A percentile compares a stretch with the other conserved stretches of the same genome.
Conservation (phyloP, 2,329 filamentous ascomycete genomes). For the Aschersonia sp. region DNA sequence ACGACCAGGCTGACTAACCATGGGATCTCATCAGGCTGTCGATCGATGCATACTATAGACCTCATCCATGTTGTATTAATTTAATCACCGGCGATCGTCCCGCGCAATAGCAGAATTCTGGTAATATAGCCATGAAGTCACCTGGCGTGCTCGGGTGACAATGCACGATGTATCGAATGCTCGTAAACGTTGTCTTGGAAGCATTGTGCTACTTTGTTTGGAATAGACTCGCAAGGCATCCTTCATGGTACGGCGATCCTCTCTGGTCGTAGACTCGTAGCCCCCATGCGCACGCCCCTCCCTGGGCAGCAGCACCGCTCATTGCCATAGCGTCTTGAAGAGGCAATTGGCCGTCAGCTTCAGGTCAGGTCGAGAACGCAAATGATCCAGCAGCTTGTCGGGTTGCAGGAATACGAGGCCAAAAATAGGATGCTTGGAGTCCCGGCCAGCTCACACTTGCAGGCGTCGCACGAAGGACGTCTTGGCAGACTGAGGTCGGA, state of each 20-base stretch:
- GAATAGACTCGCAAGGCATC: neutral
- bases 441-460: neutral
- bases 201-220: neutral
- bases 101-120: neutral
- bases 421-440: constrained; percentile 2
- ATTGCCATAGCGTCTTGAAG: neutral
- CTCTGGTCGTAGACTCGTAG: neutral
- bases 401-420: constrained; percentile 6
- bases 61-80: neutral
- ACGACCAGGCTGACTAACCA: neutral
- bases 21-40: neutral
- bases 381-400: neutral
- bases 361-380: constrained; percentile 2
- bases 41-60: neutral
- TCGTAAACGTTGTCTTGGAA: neutral
- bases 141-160: neutral
- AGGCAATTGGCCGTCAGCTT: neutral
- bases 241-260: no score
- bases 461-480: neutral
- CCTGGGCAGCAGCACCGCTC: no score
- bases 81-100: neutral
- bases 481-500: neutral
- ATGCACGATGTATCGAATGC: neutral
- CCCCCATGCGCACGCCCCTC: no score
- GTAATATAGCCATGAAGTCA: neutral